A percentile compares a stretch with the other conserved stretches of the same genome.
phyloP scores from a whole-genome alignment of 495 filamentous ascomycete species.

The Aspergillus saccharolyticus region DNA sequence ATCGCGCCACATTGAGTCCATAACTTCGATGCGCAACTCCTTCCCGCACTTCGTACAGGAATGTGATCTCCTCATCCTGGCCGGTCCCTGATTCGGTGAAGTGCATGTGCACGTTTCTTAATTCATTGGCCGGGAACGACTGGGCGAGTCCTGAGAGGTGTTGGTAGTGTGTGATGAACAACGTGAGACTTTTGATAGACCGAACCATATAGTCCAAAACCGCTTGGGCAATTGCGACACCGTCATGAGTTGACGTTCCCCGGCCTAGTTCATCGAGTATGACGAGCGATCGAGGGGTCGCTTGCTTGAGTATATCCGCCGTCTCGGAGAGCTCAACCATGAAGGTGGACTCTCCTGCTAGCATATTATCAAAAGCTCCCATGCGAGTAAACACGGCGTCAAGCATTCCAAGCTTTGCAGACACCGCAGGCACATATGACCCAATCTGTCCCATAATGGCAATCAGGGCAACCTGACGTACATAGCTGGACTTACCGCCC shows the following conservation, averaged over 20 bases:
- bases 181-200: constrained; percentile 65
- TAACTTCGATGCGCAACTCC: constrained; percentile 92
- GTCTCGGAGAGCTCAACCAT: constrained; percentile 97
- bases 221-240: constrained; percentile 90
- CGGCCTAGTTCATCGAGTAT: constrained; percentile 94
- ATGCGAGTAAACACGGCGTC: constrained; percentile 95
- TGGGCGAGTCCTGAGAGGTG: constrained; percentile 66
- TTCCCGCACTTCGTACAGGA: constrained; percentile 76
- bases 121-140: constrained; percentile 53
- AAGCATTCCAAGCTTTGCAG: constrained; percentile 69
- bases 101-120: constrained; percentile 78
- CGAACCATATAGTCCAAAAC: constrained; percentile 81
- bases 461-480: constrained; percentile 85
- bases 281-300: constrained; percentile 73
- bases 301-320: constrained; percentile 80
- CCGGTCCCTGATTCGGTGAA: constrained; percentile 56
- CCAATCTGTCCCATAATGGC: constrained; percentile 93
- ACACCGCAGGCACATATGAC: constrained; percentile 81
- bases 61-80: constrained; percentile 59
- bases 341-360: constrained; percentile 92
- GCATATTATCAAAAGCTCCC: constrained; percentile 95
- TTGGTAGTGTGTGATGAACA: constrained; percentile 98
- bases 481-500: constrained; percentile 95
- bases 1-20: constrained; percentile 83
- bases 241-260: constrained; percentile 91